Evolutionary conservation across 2,329 filamentous ascomycete genomes (phyloP), one percentile per base, ranked within the genome.

Genomic region (Fusarium sulawesiense): DNA sequence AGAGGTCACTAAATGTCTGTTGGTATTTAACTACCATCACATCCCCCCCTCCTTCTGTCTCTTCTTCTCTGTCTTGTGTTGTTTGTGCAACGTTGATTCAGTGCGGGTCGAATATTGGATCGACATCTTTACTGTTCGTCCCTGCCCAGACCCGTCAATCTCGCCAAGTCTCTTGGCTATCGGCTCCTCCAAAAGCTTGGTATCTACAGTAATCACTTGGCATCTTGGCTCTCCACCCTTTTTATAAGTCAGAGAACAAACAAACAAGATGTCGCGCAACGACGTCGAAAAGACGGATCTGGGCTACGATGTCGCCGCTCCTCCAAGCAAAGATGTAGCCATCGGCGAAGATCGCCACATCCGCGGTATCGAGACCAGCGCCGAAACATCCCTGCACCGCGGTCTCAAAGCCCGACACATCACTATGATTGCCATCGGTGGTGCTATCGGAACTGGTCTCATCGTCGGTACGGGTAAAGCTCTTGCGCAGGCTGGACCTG

Each of bases 391-490:
- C 70, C 81, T 87, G 59, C 84, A 85, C 62, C 82, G 84, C n/a
- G 85, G 84, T 25, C 83, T 87, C 72, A 84, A 86, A 77, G 83
- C 85, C 21, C 84, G 85, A 12, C 85, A 87, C 77, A 86, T 87
- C 75, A 85, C 83, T 75, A 87, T 87, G 85, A 86, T 87, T 79
- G 91, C 91, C 71, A 91, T 93, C 63, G 91, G 91, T 75, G 92
- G 92, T 78, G 91, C 91, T 66, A 89, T 93, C 64, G 91, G 88
- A 59, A 93, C 91, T 56, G 91, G 91, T 78, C 83, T 93, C 58
- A 91, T 93, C 70, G 91, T 93, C 74, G 91, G 91, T 67, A 90
- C 87, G 41, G 86, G 86, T 63, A 85, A 84, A 76, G 84, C 84
- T 4, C 82, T 87, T 29, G 84, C 83, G 23, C 82, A 85, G 71